A percentile compares a stretch with the other conserved stretches of the same genome.
Conservation (phyloP, 805 yeast species). For the Kuraishia piskuri region DNA sequence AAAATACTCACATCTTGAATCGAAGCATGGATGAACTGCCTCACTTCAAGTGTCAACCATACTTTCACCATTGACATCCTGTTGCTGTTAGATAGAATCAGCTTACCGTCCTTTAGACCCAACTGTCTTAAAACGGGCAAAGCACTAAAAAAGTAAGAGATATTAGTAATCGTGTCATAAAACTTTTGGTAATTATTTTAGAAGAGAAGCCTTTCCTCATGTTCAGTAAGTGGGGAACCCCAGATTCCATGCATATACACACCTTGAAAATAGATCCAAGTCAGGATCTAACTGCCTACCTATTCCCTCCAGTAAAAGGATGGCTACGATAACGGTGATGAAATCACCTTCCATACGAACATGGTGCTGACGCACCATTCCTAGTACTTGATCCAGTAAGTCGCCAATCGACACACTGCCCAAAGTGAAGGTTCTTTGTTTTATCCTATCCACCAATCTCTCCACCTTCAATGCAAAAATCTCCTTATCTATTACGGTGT, state of each 20-base stretch:
- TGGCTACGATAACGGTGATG: slow-evolving; percentile 90
- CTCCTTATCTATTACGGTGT: slow-evolving; percentile 77
- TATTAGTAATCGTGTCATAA: slow-evolving; percentile 7
- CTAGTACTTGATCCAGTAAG: slow-evolving; percentile 72
- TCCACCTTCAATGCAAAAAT: slow-evolving; percentile 85
- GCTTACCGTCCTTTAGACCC: slow-evolving; percentile 61
- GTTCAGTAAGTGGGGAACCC: slow-evolving; percentile 25
- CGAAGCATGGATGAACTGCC: slow-evolving; percentile 79
- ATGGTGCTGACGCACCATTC: slow-evolving; percentile 90
- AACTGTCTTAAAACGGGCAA: slow-evolving; percentile 79
- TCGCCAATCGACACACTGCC: slow-evolving; percentile 93
- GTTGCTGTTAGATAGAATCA: slow-evolving; percentile 45
- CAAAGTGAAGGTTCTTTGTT: slow-evolving; percentile 80
- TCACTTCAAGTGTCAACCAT: slow-evolving; percentile 84
- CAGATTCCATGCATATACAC: slow-evolving; percentile 46
- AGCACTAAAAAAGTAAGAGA: slow-evolving; percentile 37
- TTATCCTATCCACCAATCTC: slow-evolving; percentile 70
- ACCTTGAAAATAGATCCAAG: slow-evolving; percentile 92
- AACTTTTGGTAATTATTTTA: too few relatives aligned
- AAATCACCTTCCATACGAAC: slow-evolving; percentile 98
- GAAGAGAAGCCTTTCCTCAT: slow-evolving; percentile 7
- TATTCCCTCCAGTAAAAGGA: slow-evolving; percentile 84
- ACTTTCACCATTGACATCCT: slow-evolving; percentile 79
- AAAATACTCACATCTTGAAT: slow-evolving; percentile 61
- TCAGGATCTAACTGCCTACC: slow-evolving; percentile 93